Evolutionary conservation across 106 monocot genomes (phyloP), one percentile per base, ranked within the genome.

Genomic region (Triglochin maritima): DNA sequence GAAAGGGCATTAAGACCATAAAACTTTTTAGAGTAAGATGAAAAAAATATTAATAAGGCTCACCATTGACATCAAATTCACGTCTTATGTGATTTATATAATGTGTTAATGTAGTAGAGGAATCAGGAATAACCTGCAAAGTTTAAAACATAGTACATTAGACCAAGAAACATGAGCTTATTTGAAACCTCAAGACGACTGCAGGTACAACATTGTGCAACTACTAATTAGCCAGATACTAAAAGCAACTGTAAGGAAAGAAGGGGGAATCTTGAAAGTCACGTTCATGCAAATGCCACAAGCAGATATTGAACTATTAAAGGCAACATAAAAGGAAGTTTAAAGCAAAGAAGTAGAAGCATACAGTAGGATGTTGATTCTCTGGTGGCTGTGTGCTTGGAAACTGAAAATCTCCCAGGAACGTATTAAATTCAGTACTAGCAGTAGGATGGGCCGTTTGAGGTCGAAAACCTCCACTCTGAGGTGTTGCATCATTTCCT

Each of bases 61-160:
- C 50, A 94, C 87, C 77, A 81, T 62, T 81, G 53, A 53, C 51
- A 72, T 65, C 61, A 69, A 91, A 88, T 67, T 85, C 85, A 67
- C 77, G 74, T 44, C 69, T 83, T 76, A 96, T 73, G 65, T 82
- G 70, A 52, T 61, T 69, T 49, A 96, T 66, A 75, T 84, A 96
- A 49, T 96, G 85, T 58, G 59, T 66, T 69, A 96, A 76, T 48
- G 90, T 96, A 15, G 86, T 82, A 64, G 85, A 86, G 17, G 96
- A 81, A 82, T 96, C 90, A 57, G 96, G 90, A 65, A 96, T 88
- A 44, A 84, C 85, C 96, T 96, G 68, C 65, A 77, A 71, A 16
- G 47, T 10, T 13, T 9, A 12, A 63, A 62, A 10, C 4, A 10
- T 10, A 29, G 15, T 6, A 42, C 49, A 59, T 9, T 41, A 68